Evolutionary conservation across 2,329 filamentous ascomycete species (phyloP).

Genomic region (Fusarium fracticaudum): DNA sequence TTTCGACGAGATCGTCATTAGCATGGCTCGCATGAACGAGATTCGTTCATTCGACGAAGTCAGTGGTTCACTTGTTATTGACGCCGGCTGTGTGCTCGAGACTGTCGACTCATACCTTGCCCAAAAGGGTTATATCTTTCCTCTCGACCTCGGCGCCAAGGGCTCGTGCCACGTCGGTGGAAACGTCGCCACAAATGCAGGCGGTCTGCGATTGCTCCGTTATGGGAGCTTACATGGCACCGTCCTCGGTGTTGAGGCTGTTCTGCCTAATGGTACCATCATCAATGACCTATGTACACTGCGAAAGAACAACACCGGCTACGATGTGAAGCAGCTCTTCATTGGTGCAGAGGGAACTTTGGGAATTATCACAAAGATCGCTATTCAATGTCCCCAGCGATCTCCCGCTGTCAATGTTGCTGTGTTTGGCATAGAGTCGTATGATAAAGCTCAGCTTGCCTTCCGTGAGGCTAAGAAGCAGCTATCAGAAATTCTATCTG

Average conservation of each 20-base stretch:
- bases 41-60: slow-evolving; percentile 94
- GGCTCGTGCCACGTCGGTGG: slow-evolving; percentile 96
- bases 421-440: slow-evolving; percentile 90
- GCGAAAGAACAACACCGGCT: slow-evolving; percentile 98
- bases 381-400: slow-evolving; percentile 87
- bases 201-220: slow-evolving; percentile 85
- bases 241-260: slow-evolving; percentile 91
- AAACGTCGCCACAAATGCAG: slow-evolving; percentile 95
- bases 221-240: slow-evolving; percentile 96
- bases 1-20: slow-evolving; percentile 98
- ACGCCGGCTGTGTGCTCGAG: slow-evolving; percentile 92
- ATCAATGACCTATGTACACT: slow-evolving; percentile 88
- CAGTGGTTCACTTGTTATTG: slow-evolving; percentile 87
- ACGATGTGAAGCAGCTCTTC: slow-evolving; percentile 96
- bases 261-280: slow-evolving; percentile 91
- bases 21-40: slow-evolving; percentile 87
- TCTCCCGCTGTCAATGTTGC: slow-evolving; percentile 93
- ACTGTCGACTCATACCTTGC: slow-evolving; percentile 86
- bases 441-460: slow-evolving; percentile 85
- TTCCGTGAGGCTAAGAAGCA: slow-evolving; percentile 91
- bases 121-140: slow-evolving; percentile 88
- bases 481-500: slow-evolving; percentile 93
- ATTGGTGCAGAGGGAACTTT: slow-evolving; percentile 96
- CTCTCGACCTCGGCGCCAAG: slow-evolving; percentile 96
- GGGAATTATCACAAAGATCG: slow-evolving; percentile 90